phyloP scores from a whole-genome alignment of 2,329 filamentous ascomycete species.

The Colletotrichum australisinense region DNA sequence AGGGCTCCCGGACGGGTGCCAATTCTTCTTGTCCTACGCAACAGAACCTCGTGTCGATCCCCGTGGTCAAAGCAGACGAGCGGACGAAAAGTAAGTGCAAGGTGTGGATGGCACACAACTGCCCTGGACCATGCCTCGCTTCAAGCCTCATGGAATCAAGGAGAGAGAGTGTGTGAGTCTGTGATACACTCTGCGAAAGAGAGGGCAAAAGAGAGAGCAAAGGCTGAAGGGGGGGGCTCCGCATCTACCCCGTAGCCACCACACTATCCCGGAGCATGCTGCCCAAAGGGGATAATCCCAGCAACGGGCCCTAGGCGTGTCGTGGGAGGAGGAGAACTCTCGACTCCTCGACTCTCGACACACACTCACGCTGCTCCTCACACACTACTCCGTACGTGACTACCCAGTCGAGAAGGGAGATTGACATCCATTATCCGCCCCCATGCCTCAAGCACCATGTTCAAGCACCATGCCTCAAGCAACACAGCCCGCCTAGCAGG shows the following conservation, averaged over 20 bases:
- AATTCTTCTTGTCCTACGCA: background rate
- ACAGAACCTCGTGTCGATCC: conserved; percentile 30
- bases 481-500: background rate
- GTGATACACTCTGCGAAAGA: background rate
- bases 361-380: background rate
- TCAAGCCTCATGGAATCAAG: background rate
- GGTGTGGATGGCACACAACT: background rate
- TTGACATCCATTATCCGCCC: conserved; percentile 6
- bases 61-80: background rate
- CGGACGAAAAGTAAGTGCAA: background rate
- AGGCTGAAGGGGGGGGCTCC: conserved; percentile 5
- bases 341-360: background rate
- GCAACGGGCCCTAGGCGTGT: background rate
- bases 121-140: conserved; percentile 23
- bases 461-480: background rate
- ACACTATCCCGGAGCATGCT: conserved; percentile 16
- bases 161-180: too few species aligned
- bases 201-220: background rate
- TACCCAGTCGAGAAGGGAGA: conserved; percentile 10
- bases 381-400: too few species aligned
- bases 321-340: conserved; percentile 2
- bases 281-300: conserved; percentile 19
- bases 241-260: conserved; percentile 16
- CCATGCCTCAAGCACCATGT: background rate
- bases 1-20: background rate